Percentiles rank a stretch among this genome's conserved stretches.
Evolutionary conservation across 306 rosid species (phyloP).

Genomic region (Trifolium subterraneum): DNA sequence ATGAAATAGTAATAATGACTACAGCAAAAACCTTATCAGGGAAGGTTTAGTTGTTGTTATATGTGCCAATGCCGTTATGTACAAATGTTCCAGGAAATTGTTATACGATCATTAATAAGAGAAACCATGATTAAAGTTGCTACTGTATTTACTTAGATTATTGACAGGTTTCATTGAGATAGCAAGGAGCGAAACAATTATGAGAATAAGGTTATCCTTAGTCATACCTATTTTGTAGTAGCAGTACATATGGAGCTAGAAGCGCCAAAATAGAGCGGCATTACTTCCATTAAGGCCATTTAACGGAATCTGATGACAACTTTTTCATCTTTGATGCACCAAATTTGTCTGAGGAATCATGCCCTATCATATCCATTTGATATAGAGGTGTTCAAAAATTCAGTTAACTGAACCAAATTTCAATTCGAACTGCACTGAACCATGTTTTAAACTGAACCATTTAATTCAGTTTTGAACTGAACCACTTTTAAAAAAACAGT

Average conservation of each 20-base stretch:
- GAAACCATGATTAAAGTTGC: conserved; percentile 26
- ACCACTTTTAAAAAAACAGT: no score
- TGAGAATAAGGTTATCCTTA: conserved; percentile 39
- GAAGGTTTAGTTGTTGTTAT: conserved; percentile 28
- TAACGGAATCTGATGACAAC: conserved; percentile 57
- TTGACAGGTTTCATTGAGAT: conserved; percentile 10
- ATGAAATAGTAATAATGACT: background rate
- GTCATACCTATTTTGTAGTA: conserved; percentile 41
- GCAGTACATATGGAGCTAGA: conserved; percentile 37
- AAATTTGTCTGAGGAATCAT: conserved; percentile 55
- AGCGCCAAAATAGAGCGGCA: conserved; percentile 28
- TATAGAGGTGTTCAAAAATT: no score
- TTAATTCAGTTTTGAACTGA: no score
- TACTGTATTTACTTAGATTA: conserved; percentile 22
- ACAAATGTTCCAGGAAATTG: conserved; percentile 25
- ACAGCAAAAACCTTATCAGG: conserved; percentile 2
- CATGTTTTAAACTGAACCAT: no score
- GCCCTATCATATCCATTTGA: conserved; percentile 98
- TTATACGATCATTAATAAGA: conserved; percentile 6
- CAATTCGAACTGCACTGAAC: no score
- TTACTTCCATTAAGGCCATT: conserved; percentile 85
- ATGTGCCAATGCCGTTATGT: conserved; percentile 7
- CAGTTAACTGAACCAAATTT: no score
- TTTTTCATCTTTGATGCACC: conserved; percentile 63
- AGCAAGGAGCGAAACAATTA: conserved; percentile 15